Evolutionary conservation across 1,284 basidiomycete species (phyloP), one percentile per base, ranked within the genome.

Genomic region (Golubevia sp.): DNA sequence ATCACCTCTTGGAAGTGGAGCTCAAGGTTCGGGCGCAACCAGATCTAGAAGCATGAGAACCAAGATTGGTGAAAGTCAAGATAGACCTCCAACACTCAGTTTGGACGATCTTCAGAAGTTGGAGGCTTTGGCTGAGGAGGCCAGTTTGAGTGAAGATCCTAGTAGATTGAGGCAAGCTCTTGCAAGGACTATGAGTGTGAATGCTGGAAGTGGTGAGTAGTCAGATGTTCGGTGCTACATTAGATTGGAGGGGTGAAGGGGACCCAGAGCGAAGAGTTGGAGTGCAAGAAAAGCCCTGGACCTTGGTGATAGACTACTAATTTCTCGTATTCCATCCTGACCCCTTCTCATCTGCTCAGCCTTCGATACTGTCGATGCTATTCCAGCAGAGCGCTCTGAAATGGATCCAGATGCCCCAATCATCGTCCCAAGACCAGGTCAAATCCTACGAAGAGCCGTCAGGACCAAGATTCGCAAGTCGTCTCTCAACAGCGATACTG

Each of bases 381-480:
- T 67, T 21, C 65, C 63, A 15, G 23, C 61, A 15, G 59, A 23
- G 38, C 38, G 38, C 21, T 27, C 55, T 34, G 61, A 59, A 11
- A 50, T 64, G 24, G 75, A 71, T 49, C 73, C 69, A 0, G 76
- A 79, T 62, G 66, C 74, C 38, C 76, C 76, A 30, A 72, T 79
- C 64, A 79, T 79, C 20, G 74, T 79, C 3, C 76, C 76, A 15
- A 70, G 73, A 49, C 76, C 76, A 2, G 76, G 76, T 8, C 76
- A 79, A 62, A 79, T 79, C 26, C 61, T 79, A 30, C 73, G 76
- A 24, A 57, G 76, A 48, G 76, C 76, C 8, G 76, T 73, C 13
- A 60, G 76, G 15, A 79, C 76, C 49, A 79, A 79, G 64, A 77
- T 79, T 58, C 64, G 76, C 44, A 79, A 79, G 48, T 61, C 71